Base-by-base conservation (phyloP, 768 basidiomycete genomes). In the Boletus insuetus region DNA sequence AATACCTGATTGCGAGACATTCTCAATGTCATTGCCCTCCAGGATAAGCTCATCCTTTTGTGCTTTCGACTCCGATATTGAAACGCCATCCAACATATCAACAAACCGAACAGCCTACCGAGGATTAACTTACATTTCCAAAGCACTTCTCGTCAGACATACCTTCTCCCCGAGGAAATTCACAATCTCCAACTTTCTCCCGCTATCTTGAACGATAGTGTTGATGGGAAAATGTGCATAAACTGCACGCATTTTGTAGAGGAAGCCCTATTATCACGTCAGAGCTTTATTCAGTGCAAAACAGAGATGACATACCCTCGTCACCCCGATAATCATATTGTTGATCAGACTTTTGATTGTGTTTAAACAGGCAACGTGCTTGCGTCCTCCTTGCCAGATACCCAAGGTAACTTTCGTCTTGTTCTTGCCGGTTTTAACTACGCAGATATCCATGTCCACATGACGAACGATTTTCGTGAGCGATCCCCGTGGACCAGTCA, bases 171-270 rank as follows among this genome's bases (percentile, higher is more conserved):
- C 93, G 70, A 95, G 78, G 78, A 96, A 95, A 77, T 95, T 96
- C 60, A 94, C 89, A 73, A 97, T 96, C 73, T 96, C 94, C 45
- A 95, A 74, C 46, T 83, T 73, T 38, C 68, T 72, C 50, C 90
- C 92, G 56, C 73, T 73, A 9, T 90, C 84, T 72, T 90, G 86
- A 67, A 96, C 91, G 73, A 97, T 96, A 72, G 89, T 88, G 81
- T 99, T 99, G 82, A 99, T 97, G 58, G 97, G 97, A 82, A 99
- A 99, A 81, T 99, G 97, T 65, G 97, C 97, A 70, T 98, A 99
- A 49, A 99, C 97, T 26, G 94, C 83, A 65, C 95, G 92, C 96
- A 99, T 98, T 88, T 98, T 99, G 85, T 99, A 99, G 66, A 86
- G 85, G 86, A 98, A 99, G 59, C 97, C 97, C 95, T 95, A 41